A percentile compares a stretch with the other conserved stretches of the same genome.
Conservation (phyloP, 768 basidiomycete genomes). For the Russula sp. region DNA sequence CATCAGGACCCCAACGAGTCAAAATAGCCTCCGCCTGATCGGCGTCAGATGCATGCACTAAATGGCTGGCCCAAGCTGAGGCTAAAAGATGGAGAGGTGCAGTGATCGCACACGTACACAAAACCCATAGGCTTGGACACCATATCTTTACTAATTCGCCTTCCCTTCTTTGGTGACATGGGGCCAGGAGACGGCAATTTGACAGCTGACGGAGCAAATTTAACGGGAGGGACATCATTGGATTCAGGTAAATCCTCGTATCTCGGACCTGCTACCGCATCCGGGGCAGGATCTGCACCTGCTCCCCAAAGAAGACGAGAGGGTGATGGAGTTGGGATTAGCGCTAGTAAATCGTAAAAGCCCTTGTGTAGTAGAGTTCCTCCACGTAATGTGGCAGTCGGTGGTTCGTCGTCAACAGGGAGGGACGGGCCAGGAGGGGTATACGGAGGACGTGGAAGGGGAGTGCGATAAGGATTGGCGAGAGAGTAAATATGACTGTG, state of each 20-base stretch:
- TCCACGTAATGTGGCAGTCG: conserved; percentile 46
- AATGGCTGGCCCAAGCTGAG: conserved; percentile 49
- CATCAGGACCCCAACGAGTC: conserved; percentile 82
- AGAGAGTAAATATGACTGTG: conserved; percentile 13
- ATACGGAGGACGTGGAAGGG: conserved; percentile 34
- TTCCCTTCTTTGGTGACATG: conserved; percentile 40
- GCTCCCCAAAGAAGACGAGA: conserved; percentile 58
- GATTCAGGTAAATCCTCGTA: conserved; percentile 50
- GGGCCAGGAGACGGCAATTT: conserved; percentile 29
- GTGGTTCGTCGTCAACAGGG: conserved; percentile 35
- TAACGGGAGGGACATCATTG: conserved; percentile 26
- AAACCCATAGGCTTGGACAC: conserved; percentile 78
- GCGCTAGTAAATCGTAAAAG: conserved; percentile 79
- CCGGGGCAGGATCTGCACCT: conserved; percentile 26
- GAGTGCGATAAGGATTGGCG: conserved; percentile 21
- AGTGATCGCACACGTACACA: conserved; percentile 49
- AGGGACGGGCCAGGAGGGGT: conserved; percentile 21
- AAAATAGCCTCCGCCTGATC: conserved; percentile 84
- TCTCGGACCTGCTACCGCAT: conserved; percentile 54
- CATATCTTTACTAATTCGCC: conserved; percentile 81
- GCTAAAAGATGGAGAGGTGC: conserved; percentile 16
- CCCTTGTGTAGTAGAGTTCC: conserved; percentile 80
- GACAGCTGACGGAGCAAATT: conserved; percentile 22
- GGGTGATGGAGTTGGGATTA: conserved; percentile 60
- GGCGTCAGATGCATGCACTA: conserved; percentile 86